These are phyloP conservation scores for Ambrosia hybrid DNA, from an alignment of 140 eudicot species.

Conservation along the genomic window DNA sequence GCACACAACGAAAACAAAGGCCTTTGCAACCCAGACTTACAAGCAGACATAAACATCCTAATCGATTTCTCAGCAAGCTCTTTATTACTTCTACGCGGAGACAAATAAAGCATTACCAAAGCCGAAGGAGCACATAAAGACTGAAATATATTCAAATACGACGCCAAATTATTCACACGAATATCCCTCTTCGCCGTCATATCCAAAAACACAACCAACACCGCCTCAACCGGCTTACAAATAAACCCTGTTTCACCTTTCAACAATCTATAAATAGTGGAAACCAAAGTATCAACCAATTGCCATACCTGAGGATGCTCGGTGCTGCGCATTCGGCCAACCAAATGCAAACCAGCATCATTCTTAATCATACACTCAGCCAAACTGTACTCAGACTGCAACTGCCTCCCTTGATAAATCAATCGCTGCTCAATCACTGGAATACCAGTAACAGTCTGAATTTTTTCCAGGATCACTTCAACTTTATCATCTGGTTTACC, in stretches of 20 bases:
- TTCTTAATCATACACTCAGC: slow-evolving; percentile 47
- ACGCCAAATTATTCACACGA: slow-evolving; percentile 8
- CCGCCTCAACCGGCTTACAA: slow-evolving; percentile 25
- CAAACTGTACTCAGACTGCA: slow-evolving; percentile 60
- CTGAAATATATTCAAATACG: slow-evolving; percentile 54
- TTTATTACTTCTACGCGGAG: slow-evolving; percentile 37
- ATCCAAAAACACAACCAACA: slow-evolving; percentile 34
- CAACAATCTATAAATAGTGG: slow-evolving; percentile 35
- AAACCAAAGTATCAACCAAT: slow-evolving; percentile 49
- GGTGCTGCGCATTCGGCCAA: slow-evolving; percentile 74
- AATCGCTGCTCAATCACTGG: slow-evolving; percentile 58
- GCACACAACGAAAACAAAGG: slow-evolving; percentile 33
- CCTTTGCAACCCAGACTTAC: slow-evolving; percentile 30
- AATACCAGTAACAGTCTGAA: slow-evolving; percentile 48
- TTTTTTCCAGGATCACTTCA: slow-evolving; percentile 41
- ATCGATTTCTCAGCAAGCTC: slow-evolving; percentile 52
- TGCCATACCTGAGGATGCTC: slow-evolving; percentile 68
- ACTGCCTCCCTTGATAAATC: slow-evolving; percentile 66
- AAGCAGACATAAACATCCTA: slow-evolving; percentile 30
- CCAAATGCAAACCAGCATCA: slow-evolving; percentile 53
- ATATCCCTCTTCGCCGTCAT: slow-evolving; percentile 31
- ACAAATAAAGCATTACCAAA: slow-evolving; percentile 67
- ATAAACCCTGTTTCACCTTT: slow-evolving; percentile 26
- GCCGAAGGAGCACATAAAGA: slow-evolving; percentile 57
- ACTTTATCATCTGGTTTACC: slow-evolving; percentile 46